phyloP scores from a whole-genome alignment of 2,329 filamentous ascomycete genomes.

The Dryadomyces quercus-mongolicae region DNA sequence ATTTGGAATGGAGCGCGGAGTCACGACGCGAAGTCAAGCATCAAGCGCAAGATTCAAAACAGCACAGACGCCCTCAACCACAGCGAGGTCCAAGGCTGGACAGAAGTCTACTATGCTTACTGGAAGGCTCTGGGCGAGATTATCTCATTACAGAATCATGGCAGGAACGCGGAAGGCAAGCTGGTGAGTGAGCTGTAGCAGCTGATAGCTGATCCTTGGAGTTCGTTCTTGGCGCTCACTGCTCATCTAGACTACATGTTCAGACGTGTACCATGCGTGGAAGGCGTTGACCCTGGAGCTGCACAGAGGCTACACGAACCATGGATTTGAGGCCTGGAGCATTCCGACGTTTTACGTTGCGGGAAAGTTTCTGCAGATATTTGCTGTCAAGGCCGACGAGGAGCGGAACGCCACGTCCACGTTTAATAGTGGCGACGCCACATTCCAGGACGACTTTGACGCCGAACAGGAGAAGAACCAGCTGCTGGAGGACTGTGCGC shows the following conservation, averaged over 20 bases:
- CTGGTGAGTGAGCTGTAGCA: constrained; percentile 20
- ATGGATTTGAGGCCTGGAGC: constrained; percentile 77
- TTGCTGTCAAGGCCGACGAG: constrained; percentile 84
- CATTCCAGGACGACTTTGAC: constrained; percentile 72
- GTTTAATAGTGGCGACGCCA: constrained; percentile 23
- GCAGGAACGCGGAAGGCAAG: constrained; percentile 20
- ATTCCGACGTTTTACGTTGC: constrained; percentile 81
- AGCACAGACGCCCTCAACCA: constrained; percentile 44
- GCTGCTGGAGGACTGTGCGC: constrained; percentile 80
- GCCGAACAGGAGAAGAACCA: constrained; percentile 66
- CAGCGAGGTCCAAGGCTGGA: constrained; percentile 68
- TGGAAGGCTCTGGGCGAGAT: constrained; percentile 75
- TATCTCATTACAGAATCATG: constrained; percentile 45
- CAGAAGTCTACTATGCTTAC: constrained; percentile 70
- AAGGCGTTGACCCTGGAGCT: constrained; percentile 69
- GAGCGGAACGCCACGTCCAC: constrained; percentile 35
- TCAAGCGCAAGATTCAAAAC: constrained; percentile 60
- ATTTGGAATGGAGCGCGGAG: constrained; percentile 62
- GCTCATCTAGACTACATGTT: constrained; percentile 46
- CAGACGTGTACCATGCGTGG: constrained; percentile 79
- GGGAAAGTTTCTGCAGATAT: constrained; percentile 74
- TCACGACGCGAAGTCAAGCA: constrained; percentile 52
- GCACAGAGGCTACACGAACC: constrained; percentile 68
- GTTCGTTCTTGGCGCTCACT: background rate
- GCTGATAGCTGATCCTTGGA: too few relatives aligned